Base-by-base conservation (phyloP, 2,329 filamentous ascomycete species). In the Hymenoscyphus repandus region DNA sequence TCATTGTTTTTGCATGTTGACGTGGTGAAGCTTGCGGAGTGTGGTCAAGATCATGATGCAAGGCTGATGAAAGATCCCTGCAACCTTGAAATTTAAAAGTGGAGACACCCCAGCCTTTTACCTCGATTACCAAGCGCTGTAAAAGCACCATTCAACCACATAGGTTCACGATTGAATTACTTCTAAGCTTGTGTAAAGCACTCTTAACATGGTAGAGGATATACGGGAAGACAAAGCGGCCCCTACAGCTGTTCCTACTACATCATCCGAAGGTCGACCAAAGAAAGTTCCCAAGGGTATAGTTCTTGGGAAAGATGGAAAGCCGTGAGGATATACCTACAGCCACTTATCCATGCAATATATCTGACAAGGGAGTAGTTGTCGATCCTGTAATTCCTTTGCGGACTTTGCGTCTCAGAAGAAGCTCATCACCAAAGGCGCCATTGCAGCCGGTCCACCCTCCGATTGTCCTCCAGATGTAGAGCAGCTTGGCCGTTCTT, bases 401-500 rank as follows among this genome's bases (percentile, higher is more conserved):
- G 69, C 73, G 37, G 71, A 74, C 18, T 87, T 85, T 70, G 74
- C 79, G 48, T 83, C 83, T 74, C 72, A 78, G 12, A 75, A 78
- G 46, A 74, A 79, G 60, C 72, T 71, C 49, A 58, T 68, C 13
- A 56, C 68, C 12, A 53, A 64, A 40, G 10, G 13, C 48, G 6
- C 27, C 17, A 11, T 18, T n/a, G 58, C 68, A 44, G 55, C 68
- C 32, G 50, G 67, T n/a, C 66, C 72, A 12, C 74, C 77, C 6
- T 55, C 74, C 51, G 87, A 95, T 69, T 97, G 92, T 66, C 93
- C 93, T 0, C 86, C 93, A 1, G 91, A 97, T 66, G 89, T 96
- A 57, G 90, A 95, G 66, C 72, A 77, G 13, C 83, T 99, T 4
- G 93, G 93, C 44, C 88, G 90, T 55, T 85, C 84, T 53, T 88